Base-by-base conservation (phyloP, 208 protist species). In the Acanthamoeba castellanii region DNA sequence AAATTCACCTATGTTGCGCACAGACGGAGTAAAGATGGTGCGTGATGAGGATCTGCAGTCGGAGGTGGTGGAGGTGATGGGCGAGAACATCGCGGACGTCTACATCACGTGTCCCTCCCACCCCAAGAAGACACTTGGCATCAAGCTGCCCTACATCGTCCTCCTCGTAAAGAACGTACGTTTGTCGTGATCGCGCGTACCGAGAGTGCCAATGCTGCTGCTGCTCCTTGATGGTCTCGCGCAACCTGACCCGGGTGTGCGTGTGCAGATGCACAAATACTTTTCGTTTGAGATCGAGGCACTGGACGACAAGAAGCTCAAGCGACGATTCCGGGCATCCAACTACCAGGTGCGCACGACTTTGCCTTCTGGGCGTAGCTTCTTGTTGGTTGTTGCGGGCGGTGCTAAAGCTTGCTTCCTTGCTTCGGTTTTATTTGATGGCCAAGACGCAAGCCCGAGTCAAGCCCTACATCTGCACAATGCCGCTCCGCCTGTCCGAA, bases 281-380 rank as follows among this genome's bases (percentile, higher is more conserved):
- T 99, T 99, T 97, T 99, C 99, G 37, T 99, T 99, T 95, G 99
- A 99, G 97, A 98, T 99, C 25, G 98, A 99, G 84, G 99, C 99
- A 45, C 97, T 99, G 27, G 99, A 99, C 96, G 99, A 99, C 95
- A 99, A 99, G 97, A 99, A 99, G 95, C 98, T 99, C 70, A 97
- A 98, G 30, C 98, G 99, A 42, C 98, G 99, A 59, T 99, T 99
- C 97, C 97, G 99, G 22, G 99, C 99, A 50, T 99, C 98, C 74
- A 99, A 99, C 97, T 99, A 99, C 96, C 99, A 98, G 88, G 95
- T 98, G 9, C 9, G 18, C n/a, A 25, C 55, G 20, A 68, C n/a
- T 9, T 78, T 50, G 20, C 55, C 42, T 50, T 92, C 47, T 81
- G 9, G 14, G 22, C 20, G 22, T 52, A 5, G 1, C 27, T n/a